Evolutionary conservation across 306 rosid species (phyloP).

Genomic region (Senna siamea): DNA sequence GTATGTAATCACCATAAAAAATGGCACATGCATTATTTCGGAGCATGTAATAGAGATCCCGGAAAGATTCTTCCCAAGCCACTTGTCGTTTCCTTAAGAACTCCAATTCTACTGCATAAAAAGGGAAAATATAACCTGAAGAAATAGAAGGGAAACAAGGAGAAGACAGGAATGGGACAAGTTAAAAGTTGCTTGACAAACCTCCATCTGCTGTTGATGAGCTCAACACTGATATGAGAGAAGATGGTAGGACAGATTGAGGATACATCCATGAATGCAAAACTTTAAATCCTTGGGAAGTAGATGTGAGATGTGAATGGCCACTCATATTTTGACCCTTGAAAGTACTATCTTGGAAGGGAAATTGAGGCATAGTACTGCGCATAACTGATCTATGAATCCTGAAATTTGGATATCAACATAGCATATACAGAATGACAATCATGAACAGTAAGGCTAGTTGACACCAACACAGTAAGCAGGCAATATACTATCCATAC

Average conservation of each 20-base stretch:
- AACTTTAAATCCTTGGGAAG: constrained; percentile 45
- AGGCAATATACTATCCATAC: constrained; percentile 18
- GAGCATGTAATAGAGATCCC: constrained; percentile 87
- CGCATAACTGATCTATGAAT: constrained; percentile 53
- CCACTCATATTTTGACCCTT: constrained; percentile 48
- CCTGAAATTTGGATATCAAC: constrained; percentile 39
- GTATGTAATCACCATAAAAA: constrained; percentile 75
- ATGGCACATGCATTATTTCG: constrained; percentile 75
- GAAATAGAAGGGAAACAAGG: constrained; percentile 26
- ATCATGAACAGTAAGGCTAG: constrained; percentile 17
- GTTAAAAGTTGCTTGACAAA: constrained; percentile 38
- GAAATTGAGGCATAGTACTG: constrained; percentile 49
- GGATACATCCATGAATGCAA: constrained; percentile 95
- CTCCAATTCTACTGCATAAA: constrained; percentile 67
- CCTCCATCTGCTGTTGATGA: constrained; percentile 74
- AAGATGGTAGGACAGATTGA: constrained; percentile 77
- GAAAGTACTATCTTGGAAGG: constrained; percentile 42
- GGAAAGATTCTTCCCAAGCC: constrained; percentile 90
- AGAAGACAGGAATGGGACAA: constrained; percentile 3
- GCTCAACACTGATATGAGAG: constrained; percentile 72
- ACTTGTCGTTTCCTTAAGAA: constrained; percentile 72
- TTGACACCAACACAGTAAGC: constrained; percentile 25
- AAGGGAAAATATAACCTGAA: constrained; percentile 8
- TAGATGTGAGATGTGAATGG: constrained; percentile 2
- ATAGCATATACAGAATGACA: constrained; percentile 11